Base-by-base conservation (phyloP, 495 filamentous ascomycete genomes). In the Neurospora tetrasperma region DNA sequence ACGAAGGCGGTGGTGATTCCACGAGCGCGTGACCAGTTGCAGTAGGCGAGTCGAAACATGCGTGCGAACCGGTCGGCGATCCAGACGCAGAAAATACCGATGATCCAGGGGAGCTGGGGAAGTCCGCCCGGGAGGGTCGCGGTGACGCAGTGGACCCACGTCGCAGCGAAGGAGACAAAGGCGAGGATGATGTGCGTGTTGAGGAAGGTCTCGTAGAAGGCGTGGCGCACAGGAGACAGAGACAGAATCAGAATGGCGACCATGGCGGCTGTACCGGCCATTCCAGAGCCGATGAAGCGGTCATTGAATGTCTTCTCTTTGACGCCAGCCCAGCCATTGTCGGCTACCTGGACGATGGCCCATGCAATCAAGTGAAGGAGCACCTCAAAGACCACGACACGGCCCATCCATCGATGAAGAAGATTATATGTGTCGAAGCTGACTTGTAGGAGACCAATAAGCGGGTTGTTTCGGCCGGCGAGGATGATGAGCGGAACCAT, bases 391-490 rank as follows among this genome's bases (percentile, higher is more conserved):
- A 92, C 89, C 8, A 96, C 89, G 31, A 97, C 90, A 23, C 96
- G 91, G 31, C 95, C 96, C 71, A 98, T 90, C 95, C 96, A 99
- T 44, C 96, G 90, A 80, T 99, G 96, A 40, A 98, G 82, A 39
- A 98, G 85, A 80, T 98, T 98, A 86, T 94, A 98, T 0, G 94
- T 97, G 83, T 99, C 96, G 82, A 97, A 99, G 80, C 93, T 95
- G 82, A 98, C 89, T 39, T 89, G 89, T 75, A 97, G 85, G 16
- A 97, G 80, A 7, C 84, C 79, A 74, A 97, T 97, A n/a, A 98
- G 83, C 18, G 93, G 93, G 79, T 97, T 98, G 84, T 98, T 98
- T 76, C 95, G 90, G 27, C 93, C 90, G 18, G 94, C 95, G 73
- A 98, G 88, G 71, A 98, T 84, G 75, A 99, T 88, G 27, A 97